Percentiles rank a stretch among this genome's conserved stretches.
Conservation (phyloP, 179 eudicot species). For the Beta macrorhiza region DNA sequence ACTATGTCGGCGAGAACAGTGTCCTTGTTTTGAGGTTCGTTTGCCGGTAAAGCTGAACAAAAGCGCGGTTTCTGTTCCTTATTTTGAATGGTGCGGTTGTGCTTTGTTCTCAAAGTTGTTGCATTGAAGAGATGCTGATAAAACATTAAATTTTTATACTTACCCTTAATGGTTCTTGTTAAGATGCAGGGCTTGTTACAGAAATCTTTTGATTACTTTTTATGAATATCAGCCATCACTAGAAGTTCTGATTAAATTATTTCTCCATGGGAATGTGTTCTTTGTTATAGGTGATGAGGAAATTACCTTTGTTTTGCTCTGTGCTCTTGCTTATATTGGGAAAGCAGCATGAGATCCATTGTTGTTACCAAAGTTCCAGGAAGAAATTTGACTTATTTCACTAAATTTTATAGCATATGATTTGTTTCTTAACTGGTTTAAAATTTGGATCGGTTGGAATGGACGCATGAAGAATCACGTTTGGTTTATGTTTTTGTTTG, state of each 20-base stretch:
- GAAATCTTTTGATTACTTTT: background rate
- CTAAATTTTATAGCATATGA: too few relatives aligned
- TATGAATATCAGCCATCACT: background rate
- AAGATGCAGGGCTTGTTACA: background rate
- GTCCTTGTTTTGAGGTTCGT: background rate
- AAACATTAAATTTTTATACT: background rate
- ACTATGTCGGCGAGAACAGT: background rate
- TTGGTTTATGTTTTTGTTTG: background rate
- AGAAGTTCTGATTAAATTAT: background rate
- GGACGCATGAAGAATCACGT: background rate
- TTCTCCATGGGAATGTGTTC: background rate
- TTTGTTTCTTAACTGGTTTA: too few relatives aligned
- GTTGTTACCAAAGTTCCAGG: too few relatives aligned
- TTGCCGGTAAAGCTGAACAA: background rate
- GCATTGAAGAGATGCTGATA: background rate
- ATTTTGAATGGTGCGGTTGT: background rate
- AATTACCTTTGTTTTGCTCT: too few relatives aligned
- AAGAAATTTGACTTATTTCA: background rate
- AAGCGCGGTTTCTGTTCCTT: background rate
- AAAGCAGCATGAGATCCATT: too few relatives aligned
- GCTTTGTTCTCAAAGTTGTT: slow-evolving; percentile 1
- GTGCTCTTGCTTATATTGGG: too few relatives aligned
- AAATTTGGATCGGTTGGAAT: background rate
- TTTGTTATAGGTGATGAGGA: too few relatives aligned
- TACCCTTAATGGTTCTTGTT: background rate